Conservation (phyloP, 768 basidiomycete genomes). For the Rhodocollybia butyracea region DNA sequence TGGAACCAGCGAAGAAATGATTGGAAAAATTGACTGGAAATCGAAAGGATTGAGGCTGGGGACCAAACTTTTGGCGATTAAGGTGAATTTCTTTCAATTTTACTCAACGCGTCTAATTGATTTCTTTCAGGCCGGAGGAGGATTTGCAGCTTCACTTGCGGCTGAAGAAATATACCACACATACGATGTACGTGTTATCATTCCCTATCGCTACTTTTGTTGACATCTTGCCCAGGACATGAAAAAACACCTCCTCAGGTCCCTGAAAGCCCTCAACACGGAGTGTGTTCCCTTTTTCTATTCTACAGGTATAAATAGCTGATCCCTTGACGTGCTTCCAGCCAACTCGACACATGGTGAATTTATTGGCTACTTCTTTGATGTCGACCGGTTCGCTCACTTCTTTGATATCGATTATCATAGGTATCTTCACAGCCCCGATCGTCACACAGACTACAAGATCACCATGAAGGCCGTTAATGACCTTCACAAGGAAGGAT, state of each 20-base stretch:
- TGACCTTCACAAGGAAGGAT: slow-evolving; percentile 53
- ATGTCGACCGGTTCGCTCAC: no score
- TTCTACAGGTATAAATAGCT: slow-evolving; percentile 15
- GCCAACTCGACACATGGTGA: slow-evolving; percentile 45
- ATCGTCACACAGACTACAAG: slow-evolving; percentile 54
- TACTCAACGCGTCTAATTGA: neutral
- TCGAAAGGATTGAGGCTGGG: slow-evolving; percentile 38
- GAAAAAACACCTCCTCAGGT: slow-evolving; percentile 18
- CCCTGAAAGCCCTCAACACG: slow-evolving; percentile 41
- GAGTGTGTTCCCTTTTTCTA: slow-evolving; percentile 32
- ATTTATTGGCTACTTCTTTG: no score
- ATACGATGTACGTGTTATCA: neutral
- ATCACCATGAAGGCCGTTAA: slow-evolving; percentile 52
- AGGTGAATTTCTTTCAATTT: slow-evolving; percentile 10
- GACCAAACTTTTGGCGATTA: slow-evolving; percentile 43
- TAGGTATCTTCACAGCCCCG: slow-evolving; percentile 64
- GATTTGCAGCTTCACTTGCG: neutral
- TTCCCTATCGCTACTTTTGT: neutral
- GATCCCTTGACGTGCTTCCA: slow-evolving; percentile 20
- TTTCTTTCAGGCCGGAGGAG: neutral
- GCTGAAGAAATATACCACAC: slow-evolving; percentile 1
- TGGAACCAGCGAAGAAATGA: slow-evolving; percentile 23
- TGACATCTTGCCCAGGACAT: neutral
- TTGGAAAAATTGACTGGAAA: slow-evolving; percentile 40
- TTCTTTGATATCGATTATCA: no score